Base-by-base conservation (phyloP, 805 yeast genomes). In the Saccharomyces eubayanus region DNA sequence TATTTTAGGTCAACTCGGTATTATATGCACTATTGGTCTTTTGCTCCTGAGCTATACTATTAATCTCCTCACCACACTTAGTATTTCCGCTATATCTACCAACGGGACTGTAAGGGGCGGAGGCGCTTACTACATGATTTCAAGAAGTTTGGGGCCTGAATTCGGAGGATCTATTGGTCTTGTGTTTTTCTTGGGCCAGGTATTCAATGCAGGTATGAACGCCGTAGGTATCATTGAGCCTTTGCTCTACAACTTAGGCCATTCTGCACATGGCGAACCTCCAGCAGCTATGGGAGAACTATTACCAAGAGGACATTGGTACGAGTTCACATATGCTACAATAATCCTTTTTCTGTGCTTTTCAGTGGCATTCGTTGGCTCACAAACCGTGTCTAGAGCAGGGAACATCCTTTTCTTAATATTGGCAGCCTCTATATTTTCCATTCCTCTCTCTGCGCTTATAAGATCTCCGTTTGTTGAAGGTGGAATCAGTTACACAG, bases 21-120 rank as follows among this genome's bases (percentile, higher is more conserved):
- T 92, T 5, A 52, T 86, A 16, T 97, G 97, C 4, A 77, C 96
- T 2, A 61, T 90, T 27, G 70, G 81, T 1, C 71, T 92, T 24
- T 73, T 94, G 41, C 53, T 84, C 1, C 67, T 89, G 67, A 86
- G 96, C 49, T 94, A 91, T 67, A 65, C 82, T 2, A 89, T 94
- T 57, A 86, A 92, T 66, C 74, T 89, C 5, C 74, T 94, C 53
- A 94, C 99, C 0, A 89, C 96, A 0, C 71, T 94, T 59, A 88
- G 96, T 21, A 84, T 94, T 55, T 87, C 96, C 53, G 99, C 99
- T 1, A 94, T 94, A 56, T 89, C 97, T 1, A 94, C 99, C 1
- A 94, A 94, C 66, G 99, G 99, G 24, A 89, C 96, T 0, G 98
- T 94, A 2, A 81, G 90, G 60, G 98, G 98, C 12, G 99, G 99